A percentile compares a stretch with the other conserved stretches of the same genome.
phyloP scores from a whole-genome alignment of 2,329 filamentous ascomycete genomes.

The Simplicillium aogashimaense region DNA sequence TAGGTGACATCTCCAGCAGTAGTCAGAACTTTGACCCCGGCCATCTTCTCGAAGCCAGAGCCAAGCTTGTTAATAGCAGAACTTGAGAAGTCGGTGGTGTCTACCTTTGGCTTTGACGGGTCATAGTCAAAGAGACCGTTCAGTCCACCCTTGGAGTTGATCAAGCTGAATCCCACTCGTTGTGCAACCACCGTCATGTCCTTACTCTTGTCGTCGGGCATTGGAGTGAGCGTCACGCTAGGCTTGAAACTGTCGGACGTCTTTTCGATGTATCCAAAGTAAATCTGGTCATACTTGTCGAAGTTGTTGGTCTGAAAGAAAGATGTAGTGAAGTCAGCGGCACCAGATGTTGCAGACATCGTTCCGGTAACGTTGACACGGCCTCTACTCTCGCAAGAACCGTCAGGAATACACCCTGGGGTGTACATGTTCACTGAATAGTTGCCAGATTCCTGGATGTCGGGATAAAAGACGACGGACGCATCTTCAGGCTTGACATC shows the following conservation, averaged over 20 bases:
- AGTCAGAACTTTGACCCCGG: slow-evolving; percentile 60
- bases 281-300: slow-evolving; percentile 94
- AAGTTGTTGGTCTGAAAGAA: slow-evolving; percentile 89
- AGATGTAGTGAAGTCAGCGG: slow-evolving; percentile 43
- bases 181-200: slow-evolving; percentile 80
- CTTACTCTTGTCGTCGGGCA: slow-evolving; percentile 48
- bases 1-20: slow-evolving; percentile 57
- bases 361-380: slow-evolving; percentile 71
- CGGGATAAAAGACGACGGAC: slow-evolving; percentile 69
- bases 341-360: slow-evolving; percentile 43
- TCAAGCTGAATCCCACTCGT: slow-evolving; percentile 66
- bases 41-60: slow-evolving; percentile 54
- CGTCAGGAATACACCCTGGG: slow-evolving; percentile 76
- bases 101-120: slow-evolving; percentile 42
- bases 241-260: slow-evolving; percentile 66
- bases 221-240: slow-evolving; percentile 66
- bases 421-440: slow-evolving; percentile 90
- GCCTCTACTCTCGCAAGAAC: slow-evolving; percentile 66
- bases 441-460: slow-evolving; percentile 81
- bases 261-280: slow-evolving; percentile 74
- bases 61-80: slow-evolving; percentile 74
- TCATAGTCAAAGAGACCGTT: slow-evolving; percentile 90
- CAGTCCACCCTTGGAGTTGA: slow-evolving; percentile 66
- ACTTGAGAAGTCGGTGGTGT: slow-evolving; percentile 52
- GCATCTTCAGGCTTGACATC: slow-evolving; percentile 48